These are phyloP conservation scores for Pythium dissimile DNA, from an alignment of 352 stramenopile species.

Conservation along the genomic window DNA sequence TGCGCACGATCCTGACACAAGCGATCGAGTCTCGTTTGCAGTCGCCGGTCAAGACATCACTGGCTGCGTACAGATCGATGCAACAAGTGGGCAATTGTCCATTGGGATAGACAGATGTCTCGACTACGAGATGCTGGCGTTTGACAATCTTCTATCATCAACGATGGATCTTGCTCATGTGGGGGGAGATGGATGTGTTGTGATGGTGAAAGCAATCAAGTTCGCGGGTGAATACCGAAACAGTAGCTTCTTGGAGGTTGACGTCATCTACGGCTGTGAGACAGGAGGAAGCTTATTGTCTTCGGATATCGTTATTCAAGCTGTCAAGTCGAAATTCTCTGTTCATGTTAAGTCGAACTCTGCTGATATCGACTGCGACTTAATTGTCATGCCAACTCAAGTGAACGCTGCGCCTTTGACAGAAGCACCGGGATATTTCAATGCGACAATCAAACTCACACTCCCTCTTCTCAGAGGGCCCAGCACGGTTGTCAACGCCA, in stretches of 20 bases:
- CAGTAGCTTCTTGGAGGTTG: constrained; percentile 15
- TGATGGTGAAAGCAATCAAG: constrained; percentile 4
- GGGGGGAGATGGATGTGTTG: neutral
- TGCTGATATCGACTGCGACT: neutral
- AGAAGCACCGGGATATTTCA: neutral
- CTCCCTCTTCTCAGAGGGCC: constrained; percentile 10
- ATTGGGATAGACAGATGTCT: constrained; percentile 37
- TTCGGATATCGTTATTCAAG: neutral
- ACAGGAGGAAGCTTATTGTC: neutral
- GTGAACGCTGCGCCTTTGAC: neutral
- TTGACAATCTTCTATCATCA: constrained; percentile 12
- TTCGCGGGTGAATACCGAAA: constrained; percentile 15
- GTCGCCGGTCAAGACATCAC: constrained; percentile 31
- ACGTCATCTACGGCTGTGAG: constrained; percentile 1
- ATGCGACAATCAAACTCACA: neutral
- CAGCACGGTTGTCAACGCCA: constrained; percentile 26
- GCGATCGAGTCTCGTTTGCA: constrained; percentile 19
- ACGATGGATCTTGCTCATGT: constrained; percentile 3
- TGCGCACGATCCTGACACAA: constrained; percentile 10
- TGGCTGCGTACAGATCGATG: constrained; percentile 36
- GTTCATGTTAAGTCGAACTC: neutral
- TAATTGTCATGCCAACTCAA: neutral
- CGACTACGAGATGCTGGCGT: constrained; percentile 45
- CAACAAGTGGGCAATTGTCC: constrained; percentile 34
- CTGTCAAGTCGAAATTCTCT: neutral